Evolutionary conservation across 2,329 filamentous ascomycete genomes (phyloP), one percentile per base, ranked within the genome.

Genomic region (Talaromyces sp.): DNA sequence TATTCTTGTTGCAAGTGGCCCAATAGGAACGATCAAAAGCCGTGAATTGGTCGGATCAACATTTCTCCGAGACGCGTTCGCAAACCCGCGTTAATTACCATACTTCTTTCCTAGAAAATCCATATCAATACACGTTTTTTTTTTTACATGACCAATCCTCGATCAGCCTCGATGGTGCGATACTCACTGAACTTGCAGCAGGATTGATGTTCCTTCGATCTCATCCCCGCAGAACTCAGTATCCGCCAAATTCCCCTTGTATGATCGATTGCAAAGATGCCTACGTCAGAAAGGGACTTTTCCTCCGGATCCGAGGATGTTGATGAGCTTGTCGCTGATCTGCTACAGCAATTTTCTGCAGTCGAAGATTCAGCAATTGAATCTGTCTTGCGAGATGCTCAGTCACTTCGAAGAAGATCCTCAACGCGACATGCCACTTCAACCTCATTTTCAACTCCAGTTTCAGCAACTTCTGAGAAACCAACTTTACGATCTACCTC

Each of bases 241-340:
- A 3, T 14, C n/a, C 37, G 31, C 14, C 46, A 52, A 40, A 60
- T 40, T 23, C 16, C 7, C 11, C 18, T 18, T 23, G n/a, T 28
- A 31, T 61, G 21, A 33, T 55, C 23, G 21, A 25, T 28, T n/a
- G 25, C 44, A n/a, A 44, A 23, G 33, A 63, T 63, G 61, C 25
- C 44, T 44, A 37, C 55, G 9, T 52, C 35, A 23, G 42, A 54
- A 18, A 59, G 48, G 25, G 40, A 33, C 18, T 60, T 60, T 48
- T 59, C 66, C 21, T 65, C 68, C n/a, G 50, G 25, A 1, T 64
- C 67, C n/a, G 66, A 67, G 5, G 65, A 68, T 56, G 65, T 65
- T 12, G 64, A 68, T 42, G 65, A 66, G 28, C 60, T 67, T 6
- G 68, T 69, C 14, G 61, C 61, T 18, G 66, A 69, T 33, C 63